Evolutionary conservation across 495 filamentous ascomycete species (phyloP).

Genomic region (Neurospora sp.): DNA sequence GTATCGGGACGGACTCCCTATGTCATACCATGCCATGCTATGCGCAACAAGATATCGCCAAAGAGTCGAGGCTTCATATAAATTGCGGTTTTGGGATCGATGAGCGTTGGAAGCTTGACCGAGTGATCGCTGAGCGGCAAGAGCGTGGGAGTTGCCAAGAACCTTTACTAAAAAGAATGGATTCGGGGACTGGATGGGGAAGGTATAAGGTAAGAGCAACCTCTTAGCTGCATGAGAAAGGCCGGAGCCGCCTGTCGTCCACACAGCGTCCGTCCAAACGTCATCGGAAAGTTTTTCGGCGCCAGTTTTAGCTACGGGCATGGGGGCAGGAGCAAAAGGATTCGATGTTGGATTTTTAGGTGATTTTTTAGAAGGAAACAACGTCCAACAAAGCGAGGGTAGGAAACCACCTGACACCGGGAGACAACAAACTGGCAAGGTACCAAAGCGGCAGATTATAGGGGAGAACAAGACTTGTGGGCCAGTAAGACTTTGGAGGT

Average conservation of each 20-base stretch:
- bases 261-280: not conserved
- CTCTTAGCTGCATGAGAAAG: constrained; percentile 20
- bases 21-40: not conserved
- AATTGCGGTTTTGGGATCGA: not conserved
- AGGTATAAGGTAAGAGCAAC: constrained; percentile 27
- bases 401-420: not conserved
- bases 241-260: constrained; percentile 8
- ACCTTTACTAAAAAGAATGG: not conserved
- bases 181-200: constrained; percentile 13
- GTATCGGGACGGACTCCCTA: not conserved
- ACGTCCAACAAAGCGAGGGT: not conserved
- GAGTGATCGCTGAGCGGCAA: not conserved
- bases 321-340: not conserved
- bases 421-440: not conserved
- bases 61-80: not conserved
- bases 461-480: too few relatives aligned
- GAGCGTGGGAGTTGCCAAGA: not conserved
- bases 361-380: not conserved
- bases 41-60: not conserved
- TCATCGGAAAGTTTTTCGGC: not conserved
- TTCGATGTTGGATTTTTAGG: not conserved
- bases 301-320: not conserved
- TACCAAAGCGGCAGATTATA: not conserved
- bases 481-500: too few relatives aligned
- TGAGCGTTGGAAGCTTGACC: not conserved